Base-by-base conservation (phyloP, 768 basidiomycete species). In the Leccinum subtestaceum region DNA sequence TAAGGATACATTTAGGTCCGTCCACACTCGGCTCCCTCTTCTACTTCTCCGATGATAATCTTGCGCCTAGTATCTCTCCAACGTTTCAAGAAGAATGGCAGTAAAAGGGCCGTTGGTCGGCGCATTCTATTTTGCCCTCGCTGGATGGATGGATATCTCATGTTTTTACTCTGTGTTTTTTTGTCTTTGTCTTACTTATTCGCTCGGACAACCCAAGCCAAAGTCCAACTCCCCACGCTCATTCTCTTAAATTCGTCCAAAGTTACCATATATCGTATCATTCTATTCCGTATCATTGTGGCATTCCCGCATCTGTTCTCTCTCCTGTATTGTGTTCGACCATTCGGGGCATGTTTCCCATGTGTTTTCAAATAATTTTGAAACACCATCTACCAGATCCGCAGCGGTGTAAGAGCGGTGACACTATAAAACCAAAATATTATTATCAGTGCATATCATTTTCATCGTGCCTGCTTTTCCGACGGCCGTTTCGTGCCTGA, bases 161-260 rank as follows among this genome's bases (percentile, higher is more conserved):
- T 3, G 13, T 3, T 29, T 32, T 36, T 43, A 36, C 13, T 36
- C 5, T 23, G 23, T 36, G 36, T 38, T 34, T 56, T 17, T 25
- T 49, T 4, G 1, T 40, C 6, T 5, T 10, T 25, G 5, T 51
- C 23, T 23, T 21, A 21, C 15, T 7, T 46, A 23, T 9, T 34
- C n/a, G 7, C 36, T 25, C 7, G 19, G 13, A 45, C 15, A 43
- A 29, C 17, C 17, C 38, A 38, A 10, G 53, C 32, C 17, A 11
- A 60, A 9, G 52, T 40, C 50, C 55, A 43, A 54, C 34, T 45
- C 27, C 21, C 34, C 38, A 56, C 58, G 25, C 47, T 65, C 64
- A 0, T 58, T 66, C 12, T 3, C 27, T 11, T 17, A 10, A 32
- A 4, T n/a, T 50, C 43, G 51, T 48, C 2, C 2, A 23, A 27